These are phyloP conservation scores for Vanrija humicola DNA, from an alignment of 1,284 basidiomycete species.

Conservation along the genomic window DNA sequence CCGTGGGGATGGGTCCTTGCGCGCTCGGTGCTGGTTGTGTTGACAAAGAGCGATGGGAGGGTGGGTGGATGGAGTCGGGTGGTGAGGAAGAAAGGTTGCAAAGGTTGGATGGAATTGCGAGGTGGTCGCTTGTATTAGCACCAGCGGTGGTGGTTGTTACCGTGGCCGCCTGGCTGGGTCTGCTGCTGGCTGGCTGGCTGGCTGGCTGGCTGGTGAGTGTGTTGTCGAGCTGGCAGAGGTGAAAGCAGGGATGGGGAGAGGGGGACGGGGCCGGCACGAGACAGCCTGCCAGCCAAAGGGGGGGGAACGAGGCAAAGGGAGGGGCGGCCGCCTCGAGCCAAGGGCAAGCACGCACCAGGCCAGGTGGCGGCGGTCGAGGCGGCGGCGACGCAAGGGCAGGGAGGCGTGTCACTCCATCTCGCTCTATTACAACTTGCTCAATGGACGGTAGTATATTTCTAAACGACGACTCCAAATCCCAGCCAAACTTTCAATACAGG, in stretches of 20 bases:
- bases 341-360: no score
- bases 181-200: conserved; percentile 1
- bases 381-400: no score
- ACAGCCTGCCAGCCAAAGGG: neutral
- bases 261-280: neutral
- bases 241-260: neutral
- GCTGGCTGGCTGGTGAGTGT: neutral
- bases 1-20: neutral
- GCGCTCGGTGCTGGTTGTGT: neutral
- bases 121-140: no score
- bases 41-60: neutral
- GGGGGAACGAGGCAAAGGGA: neutral
- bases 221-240: neutral
- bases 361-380: no score
- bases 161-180: neutral
- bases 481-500: no score
- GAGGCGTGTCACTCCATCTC: no score
- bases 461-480: no score
- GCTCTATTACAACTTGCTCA: no score
- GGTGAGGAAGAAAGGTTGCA: neutral
- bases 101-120: no score
- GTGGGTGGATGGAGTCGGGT: neutral
- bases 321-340: no score
- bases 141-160: no score
- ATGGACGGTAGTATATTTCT: no score